Percentiles rank a stretch among this genome's conserved stretches.
These are phyloP conservation scores for Phlyctochytrium planicorne DNA, from an alignment of 192 early-diverging fungal genomes.

Conservation along the genomic window DNA sequence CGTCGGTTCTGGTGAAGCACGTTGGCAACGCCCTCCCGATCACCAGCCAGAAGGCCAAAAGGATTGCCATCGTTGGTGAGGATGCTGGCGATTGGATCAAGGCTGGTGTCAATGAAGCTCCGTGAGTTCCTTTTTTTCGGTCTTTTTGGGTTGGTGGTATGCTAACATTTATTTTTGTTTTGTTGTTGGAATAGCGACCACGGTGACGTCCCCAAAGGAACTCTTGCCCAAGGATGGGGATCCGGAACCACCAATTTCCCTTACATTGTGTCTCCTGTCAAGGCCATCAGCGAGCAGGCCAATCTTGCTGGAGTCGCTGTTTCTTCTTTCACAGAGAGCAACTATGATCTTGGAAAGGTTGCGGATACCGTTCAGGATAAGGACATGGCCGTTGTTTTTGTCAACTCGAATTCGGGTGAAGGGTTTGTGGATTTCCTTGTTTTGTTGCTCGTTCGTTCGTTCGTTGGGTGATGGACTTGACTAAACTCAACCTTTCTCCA, in stretches of 20 bases:
- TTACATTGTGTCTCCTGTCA: constrained; percentile 39
- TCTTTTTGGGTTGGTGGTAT: neutral
- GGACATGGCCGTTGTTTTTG: constrained; percentile 20
- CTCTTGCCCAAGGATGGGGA: constrained; percentile 50
- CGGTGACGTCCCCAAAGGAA: constrained; percentile 23
- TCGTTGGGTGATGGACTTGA: too few species aligned
- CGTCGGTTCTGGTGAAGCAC: constrained; percentile 52
- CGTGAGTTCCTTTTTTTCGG: neutral
- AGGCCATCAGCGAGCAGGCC: constrained; percentile 26
- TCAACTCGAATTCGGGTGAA: constrained; percentile 39
- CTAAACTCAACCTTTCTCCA: too few species aligned
- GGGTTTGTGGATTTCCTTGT: too few species aligned
- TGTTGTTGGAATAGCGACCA: neutral
- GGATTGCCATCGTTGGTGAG: constrained; percentile 38
- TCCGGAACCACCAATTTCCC: constrained; percentile 50
- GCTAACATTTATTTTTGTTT: too few species aligned
- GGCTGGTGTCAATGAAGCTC: neutral
- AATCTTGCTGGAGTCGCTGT: constrained; percentile 3
- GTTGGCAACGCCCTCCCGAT: constrained; percentile 33
- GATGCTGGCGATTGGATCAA: constrained; percentile 26
- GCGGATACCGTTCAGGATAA: constrained; percentile 18
- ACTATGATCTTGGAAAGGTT: constrained; percentile 19
- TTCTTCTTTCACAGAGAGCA: constrained; percentile 1
- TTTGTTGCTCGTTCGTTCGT: too few species aligned
- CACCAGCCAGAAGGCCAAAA: neutral